These are phyloP conservation scores for Blakeslea trispora DNA, from an alignment of 371 early-diverging fungal species.

Conservation along the genomic window DNA sequence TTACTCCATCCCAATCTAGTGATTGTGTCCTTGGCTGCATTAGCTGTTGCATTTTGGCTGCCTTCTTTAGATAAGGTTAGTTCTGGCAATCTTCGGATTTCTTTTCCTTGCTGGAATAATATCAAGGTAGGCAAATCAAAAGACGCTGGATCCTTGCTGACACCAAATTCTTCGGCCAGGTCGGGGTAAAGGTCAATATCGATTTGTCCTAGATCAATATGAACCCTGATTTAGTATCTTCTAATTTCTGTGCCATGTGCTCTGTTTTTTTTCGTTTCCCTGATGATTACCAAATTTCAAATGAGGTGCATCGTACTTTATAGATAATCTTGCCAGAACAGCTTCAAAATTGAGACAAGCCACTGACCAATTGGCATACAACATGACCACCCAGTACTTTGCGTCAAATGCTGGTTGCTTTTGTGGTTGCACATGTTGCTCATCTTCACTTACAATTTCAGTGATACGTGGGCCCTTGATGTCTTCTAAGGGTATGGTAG, in stretches of 20 bases:
- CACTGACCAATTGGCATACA: constrained; percentile 55
- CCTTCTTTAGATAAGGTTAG: constrained; percentile 34
- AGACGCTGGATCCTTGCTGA: constrained; percentile 51
- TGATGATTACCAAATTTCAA: constrained; percentile 41
- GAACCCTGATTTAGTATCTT: not conserved
- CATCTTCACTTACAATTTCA: constrained; percentile 24
- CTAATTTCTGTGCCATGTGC: too few species aligned
- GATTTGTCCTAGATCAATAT: constrained; percentile 39
- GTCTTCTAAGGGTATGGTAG: constrained; percentile 17
- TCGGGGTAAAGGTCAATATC: constrained; percentile 48
- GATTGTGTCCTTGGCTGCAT: constrained; percentile 48
- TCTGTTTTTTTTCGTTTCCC: not conserved
- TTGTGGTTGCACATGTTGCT: constrained; percentile 10
- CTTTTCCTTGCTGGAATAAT: constrained; percentile 47
- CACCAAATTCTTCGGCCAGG: constrained; percentile 45
- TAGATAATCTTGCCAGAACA: constrained; percentile 47
- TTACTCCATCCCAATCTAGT: constrained; percentile 54
- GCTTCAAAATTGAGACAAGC: constrained; percentile 55
- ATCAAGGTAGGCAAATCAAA: constrained; percentile 53
- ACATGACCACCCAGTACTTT: constrained; percentile 52
- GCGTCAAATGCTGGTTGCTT: constrained; percentile 1
- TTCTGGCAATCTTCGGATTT: constrained; percentile 44
- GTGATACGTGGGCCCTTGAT: constrained; percentile 32
- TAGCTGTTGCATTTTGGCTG: constrained; percentile 20
- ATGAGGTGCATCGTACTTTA: constrained; percentile 38